These are phyloP conservation scores for Hysterangium stoloniferum DNA, from an alignment of 768 basidiomycete species.

Conservation along the genomic window DNA sequence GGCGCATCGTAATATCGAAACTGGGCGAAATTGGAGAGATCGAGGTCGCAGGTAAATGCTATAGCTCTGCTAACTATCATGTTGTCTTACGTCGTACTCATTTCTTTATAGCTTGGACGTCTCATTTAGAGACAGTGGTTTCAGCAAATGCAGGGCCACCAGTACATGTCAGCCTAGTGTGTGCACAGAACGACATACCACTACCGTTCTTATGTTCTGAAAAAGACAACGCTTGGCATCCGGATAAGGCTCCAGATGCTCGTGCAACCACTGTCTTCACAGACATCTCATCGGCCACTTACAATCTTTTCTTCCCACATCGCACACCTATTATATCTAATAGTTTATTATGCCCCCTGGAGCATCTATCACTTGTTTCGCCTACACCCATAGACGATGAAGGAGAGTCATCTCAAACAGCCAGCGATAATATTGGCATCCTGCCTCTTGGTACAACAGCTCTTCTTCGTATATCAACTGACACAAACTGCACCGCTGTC, in stretches of 20 bases:
- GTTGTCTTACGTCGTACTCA: conserved; percentile 7
- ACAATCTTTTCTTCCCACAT: conserved; percentile 16
- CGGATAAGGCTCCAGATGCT: background rate
- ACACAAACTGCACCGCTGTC: conserved; percentile 35
- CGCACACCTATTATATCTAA: conserved; percentile 25
- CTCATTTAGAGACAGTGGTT: conserved; percentile 37
- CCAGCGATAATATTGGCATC: conserved; percentile 29
- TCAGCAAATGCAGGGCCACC: conserved; percentile 34
- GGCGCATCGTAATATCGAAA: conserved; percentile 70
- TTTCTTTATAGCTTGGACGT: conserved; percentile 53
- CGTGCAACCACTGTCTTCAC: conserved; percentile 6
- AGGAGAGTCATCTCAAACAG: conserved; percentile 28
- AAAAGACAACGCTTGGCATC: background rate
- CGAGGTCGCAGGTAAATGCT: conserved; percentile 61
- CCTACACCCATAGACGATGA: conserved; percentile 25
- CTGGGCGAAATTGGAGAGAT: conserved; percentile 48
- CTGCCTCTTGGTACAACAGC: conserved; percentile 51
- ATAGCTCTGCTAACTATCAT: conserved; percentile 1
- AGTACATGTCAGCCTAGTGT: conserved; percentile 52
- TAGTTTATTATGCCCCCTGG: conserved; percentile 41
- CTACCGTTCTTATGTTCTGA: conserved; percentile 45
- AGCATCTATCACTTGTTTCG: conserved; percentile 32
- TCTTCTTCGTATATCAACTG: conserved; percentile 48
- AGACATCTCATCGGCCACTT: conserved; percentile 10
- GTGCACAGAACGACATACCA: conserved; percentile 49